Conservation (phyloP, 202 grass and related monocot genomes). For the Musa balbisiana region DNA sequence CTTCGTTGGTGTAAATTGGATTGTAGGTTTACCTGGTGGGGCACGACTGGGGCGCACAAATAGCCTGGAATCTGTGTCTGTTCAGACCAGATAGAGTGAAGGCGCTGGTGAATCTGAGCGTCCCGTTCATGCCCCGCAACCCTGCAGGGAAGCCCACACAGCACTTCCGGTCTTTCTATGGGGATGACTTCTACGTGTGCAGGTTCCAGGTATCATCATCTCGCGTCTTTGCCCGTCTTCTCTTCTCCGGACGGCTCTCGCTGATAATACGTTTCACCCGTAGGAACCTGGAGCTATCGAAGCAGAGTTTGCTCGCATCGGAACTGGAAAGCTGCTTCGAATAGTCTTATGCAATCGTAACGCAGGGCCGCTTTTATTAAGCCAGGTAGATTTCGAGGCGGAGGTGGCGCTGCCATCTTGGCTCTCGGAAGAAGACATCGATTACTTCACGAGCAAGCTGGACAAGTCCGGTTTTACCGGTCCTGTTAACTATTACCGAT, state of each 20-base stretch:
- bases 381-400: background rate
- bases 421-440: conserved; percentile 55
- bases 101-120: conserved; percentile 69
- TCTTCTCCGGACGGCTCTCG: no score
- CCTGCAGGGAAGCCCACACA: conserved; percentile 29
- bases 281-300: conserved; percentile 51
- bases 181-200: conserved; percentile 73
- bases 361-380: conserved; percentile 9
- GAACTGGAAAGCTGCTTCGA: conserved; percentile 39
- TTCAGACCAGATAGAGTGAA: conserved; percentile 67
- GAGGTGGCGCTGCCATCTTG: conserved; percentile 35
- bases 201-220: conserved; percentile 48
- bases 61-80: conserved; percentile 69
- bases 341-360: conserved; percentile 15
- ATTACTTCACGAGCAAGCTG: conserved; percentile 46
- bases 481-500: conserved; percentile 70
- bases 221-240: no score
- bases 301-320: conserved; percentile 34
- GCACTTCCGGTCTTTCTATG: conserved; percentile 47
- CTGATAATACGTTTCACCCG: no score
- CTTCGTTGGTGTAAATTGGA: no score
- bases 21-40: conserved; percentile 58
- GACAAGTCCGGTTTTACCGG: conserved; percentile 57
- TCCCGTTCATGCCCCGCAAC: conserved; percentile 36
- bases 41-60: conserved; percentile 72